Base-by-base conservation (phyloP, 345 rosid genomes). In the Murraya koenigii region DNA sequence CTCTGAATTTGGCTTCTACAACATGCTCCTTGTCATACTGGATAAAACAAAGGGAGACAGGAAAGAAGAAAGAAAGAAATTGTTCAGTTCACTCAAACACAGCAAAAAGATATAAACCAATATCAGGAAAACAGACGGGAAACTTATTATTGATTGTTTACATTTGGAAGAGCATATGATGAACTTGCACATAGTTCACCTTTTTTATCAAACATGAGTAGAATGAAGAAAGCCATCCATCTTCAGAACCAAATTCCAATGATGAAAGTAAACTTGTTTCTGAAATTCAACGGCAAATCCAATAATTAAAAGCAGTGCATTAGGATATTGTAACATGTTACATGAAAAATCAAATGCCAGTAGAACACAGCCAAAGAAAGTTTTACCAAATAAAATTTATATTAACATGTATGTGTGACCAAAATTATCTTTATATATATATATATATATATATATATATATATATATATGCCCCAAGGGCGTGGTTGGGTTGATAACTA, bases 161-260 rank as follows among this genome's bases (percentile, higher is more conserved):
- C 62, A 56, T 19, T 25, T 77, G 60, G 54, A 66, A 44, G 41
- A 64, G 54, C 63, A 28, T 17, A 36, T 11, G 54, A 22, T 63
- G 35, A 78, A 49, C 55, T 66, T 70, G 47, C 55, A 25, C 0
- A 7, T 17, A 17, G 3, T 58, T 79, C 85, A 89, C 98, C 94
- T 96, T 94, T 82, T 94, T 94, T 56, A 88, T 87, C 88, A 96
- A 86, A 81, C 99, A 96, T n/a, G 94, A 91, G 83, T 94, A 96
- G 87, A 96, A 94, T 63, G 95, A 87, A 72, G 94, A 90, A 71
- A 94, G 95, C 97, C 99, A 96, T 30, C 86, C 93, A 83, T 96
- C 98, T 88, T 89, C 94, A 64, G 91, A 87, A 80, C 91, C 93
- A 81, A 96, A 92, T 78, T 92, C 92, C 81, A 94, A 83, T 13